Evolutionary conservation across 2,329 filamentous ascomycete genomes (phyloP).

Genomic region (Fonsecaea multimorphosa): DNA sequence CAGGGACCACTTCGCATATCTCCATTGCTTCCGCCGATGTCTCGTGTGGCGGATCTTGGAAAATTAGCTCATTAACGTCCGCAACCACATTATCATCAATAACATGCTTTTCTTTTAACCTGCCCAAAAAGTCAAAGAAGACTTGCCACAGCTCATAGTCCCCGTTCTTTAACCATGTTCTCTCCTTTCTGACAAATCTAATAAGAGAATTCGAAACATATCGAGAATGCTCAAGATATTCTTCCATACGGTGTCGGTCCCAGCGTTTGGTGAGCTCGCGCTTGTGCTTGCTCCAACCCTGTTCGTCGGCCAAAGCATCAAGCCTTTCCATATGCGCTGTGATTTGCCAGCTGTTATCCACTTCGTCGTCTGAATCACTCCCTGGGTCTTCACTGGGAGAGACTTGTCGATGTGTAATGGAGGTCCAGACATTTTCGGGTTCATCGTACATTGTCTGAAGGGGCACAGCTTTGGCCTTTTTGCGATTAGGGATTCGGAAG

Average conservation of each 20-base stretch:
- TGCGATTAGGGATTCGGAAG: conserved; percentile 29
- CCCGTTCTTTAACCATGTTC: conserved; percentile 31
- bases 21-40: background rate
- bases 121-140: conserved; percentile 32
- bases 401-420: conserved; percentile 36
- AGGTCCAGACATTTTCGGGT: conserved; percentile 31
- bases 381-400: conserved; percentile 35
- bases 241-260: conserved; percentile 38
- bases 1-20: background rate
- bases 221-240: conserved; percentile 34
- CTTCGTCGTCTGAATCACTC: conserved; percentile 40
- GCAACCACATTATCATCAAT: conserved; percentile 33
- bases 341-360: conserved; percentile 38
- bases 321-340: conserved; percentile 36
- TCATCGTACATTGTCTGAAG: conserved; percentile 21
- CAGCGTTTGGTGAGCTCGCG: conserved; percentile 35
- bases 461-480: conserved; percentile 30
- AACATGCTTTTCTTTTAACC: conserved; percentile 29
- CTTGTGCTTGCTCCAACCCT: conserved; percentile 32
- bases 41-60: background rate
- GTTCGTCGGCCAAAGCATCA: conserved; percentile 28
- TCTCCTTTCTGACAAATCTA: conserved; percentile 38
- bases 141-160: conserved; percentile 23
- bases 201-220: conserved; percentile 39
- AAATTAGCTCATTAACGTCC: conserved; percentile 34